These are phyloP conservation scores for Penicillium verhagenii DNA, from an alignment of 495 filamentous ascomycete species.

Conservation along the genomic window DNA sequence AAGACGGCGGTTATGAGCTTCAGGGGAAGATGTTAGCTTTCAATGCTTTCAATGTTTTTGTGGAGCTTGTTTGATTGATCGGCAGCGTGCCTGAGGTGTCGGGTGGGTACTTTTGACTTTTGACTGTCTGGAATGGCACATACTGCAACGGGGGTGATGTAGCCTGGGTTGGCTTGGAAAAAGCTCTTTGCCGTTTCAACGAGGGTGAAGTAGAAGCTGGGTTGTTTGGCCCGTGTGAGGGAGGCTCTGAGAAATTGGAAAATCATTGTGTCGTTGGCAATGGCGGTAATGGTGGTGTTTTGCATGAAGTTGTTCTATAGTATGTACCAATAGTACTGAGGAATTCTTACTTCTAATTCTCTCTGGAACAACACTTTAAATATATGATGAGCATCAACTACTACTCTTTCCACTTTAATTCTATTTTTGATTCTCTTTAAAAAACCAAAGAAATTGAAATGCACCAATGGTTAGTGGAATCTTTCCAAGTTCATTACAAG, in stretches of 20 bases:
- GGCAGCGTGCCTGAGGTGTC: slow-evolving; percentile 9
- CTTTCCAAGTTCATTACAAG: neutral
- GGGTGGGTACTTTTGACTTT: neutral
- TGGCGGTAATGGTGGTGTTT: neutral
- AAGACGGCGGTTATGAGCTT: neutral
- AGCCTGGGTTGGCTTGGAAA: neutral
- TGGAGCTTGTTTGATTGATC: neutral
- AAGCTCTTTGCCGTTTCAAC: neutral
- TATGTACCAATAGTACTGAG: too few species aligned
- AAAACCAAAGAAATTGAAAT: neutral
- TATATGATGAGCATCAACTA: neutral
- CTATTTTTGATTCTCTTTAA: too few species aligned
- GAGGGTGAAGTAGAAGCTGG: neutral
- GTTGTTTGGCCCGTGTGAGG: neutral
- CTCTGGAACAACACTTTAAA: neutral
- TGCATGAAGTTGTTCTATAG: neutral
- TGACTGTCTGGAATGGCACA: too few species aligned
- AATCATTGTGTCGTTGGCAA: neutral
- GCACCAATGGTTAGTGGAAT: too few species aligned
- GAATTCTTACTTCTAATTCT: neutral
- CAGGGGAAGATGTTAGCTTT: neutral
- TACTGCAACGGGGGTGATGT: neutral
- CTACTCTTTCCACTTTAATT: too few species aligned
- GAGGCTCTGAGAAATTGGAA: neutral
- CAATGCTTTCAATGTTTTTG: neutral